These are phyloP conservation scores for Euphorbia corollata DNA, from an alignment of 441 rosid species.

Conservation along the genomic window DNA sequence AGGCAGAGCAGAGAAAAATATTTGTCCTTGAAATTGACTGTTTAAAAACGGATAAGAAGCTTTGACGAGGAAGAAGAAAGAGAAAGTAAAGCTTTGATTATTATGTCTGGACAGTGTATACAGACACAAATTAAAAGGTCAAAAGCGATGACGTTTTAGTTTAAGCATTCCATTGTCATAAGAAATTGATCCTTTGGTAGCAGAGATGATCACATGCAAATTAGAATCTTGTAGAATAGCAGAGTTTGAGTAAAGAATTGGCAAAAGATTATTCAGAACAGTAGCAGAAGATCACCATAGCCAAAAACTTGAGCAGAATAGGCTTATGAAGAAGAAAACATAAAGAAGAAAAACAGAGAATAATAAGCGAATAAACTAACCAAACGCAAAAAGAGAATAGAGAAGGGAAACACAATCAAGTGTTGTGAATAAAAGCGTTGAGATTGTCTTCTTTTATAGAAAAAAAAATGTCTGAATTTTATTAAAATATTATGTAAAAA, in stretches of 20 bases:
- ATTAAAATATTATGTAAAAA: neutral
- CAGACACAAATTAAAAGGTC: neutral
- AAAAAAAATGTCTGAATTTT: neutral
- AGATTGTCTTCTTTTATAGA: constrained; percentile 23
- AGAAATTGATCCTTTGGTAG: neutral
- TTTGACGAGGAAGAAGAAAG: constrained; percentile 2
- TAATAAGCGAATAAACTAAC: constrained; percentile 7
- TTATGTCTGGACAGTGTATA: neutral
- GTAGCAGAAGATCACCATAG: neutral
- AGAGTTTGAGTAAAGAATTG: neutral
- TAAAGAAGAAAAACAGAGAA: too few relatives aligned
- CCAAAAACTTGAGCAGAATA: constrained; percentile 2
- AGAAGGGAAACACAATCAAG: constrained; percentile 14
- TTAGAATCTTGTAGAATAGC: neutral
- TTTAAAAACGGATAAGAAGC: constrained; percentile 5
- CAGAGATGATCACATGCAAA: constrained; percentile 13
- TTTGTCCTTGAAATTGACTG: constrained; percentile 9
- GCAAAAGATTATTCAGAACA: neutral
- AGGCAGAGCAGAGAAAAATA: constrained; percentile 14
- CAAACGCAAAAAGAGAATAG: constrained; percentile 21
- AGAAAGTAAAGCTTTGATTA: neutral
- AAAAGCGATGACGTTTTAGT: neutral
- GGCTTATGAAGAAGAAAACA: neutral
- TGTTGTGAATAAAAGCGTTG: constrained; percentile 5
- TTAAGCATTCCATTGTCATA: neutral